Evolutionary conservation across 2,329 filamentous ascomycete species (phyloP), one percentile per base, ranked within the genome.

Genomic region (Cercospora sesami): DNA sequence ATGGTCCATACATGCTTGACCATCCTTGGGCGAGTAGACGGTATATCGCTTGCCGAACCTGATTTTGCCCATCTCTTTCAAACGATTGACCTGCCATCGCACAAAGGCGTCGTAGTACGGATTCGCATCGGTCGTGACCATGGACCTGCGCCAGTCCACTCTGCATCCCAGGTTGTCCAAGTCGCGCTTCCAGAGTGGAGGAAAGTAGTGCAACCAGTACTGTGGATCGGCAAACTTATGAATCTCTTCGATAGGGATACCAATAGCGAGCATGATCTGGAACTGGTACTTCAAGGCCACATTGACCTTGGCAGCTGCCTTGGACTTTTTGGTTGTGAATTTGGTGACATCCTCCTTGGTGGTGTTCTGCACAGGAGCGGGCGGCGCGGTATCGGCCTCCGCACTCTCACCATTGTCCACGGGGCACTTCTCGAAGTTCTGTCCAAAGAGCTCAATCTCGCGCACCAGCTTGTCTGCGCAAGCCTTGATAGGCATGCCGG

Each of bases 401-500:
- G 83, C 80, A 51, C 82, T 82, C 23, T 73, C 69, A 48, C 76
- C 73, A 2, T 84, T 81, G 10, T 91, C 88, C 65, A 89, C 87
- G 64, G 86, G 85, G 80, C 93, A 96, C 58, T 86, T 84, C 76
- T 94, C 90, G 71, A 98, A 98, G 76, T 93, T 89, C 78, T 90
- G 83, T 23, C 95, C 95, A 76, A 98, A 99, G 82, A 91, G 85
- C 81, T 92, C 89, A 66, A 98, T 90, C 82, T 99, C 95, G 70
- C 92, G 89, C 68, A 90, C 89, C 57, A 99, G 87, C 85, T 98
- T 98, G 84, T 99, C 94, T 64, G 95, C 93, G 76, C 92, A 96
- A 5, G 95, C 94, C 82, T 97, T 97, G 84, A 99, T 99, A 57
- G 94, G 93, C 90, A 99, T 96, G 75, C 95, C 95, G 0, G 94